Evolutionary conservation across 2,329 filamentous ascomycete genomes (phyloP).

Genomic region (Sclerotinia glacialis): DNA sequence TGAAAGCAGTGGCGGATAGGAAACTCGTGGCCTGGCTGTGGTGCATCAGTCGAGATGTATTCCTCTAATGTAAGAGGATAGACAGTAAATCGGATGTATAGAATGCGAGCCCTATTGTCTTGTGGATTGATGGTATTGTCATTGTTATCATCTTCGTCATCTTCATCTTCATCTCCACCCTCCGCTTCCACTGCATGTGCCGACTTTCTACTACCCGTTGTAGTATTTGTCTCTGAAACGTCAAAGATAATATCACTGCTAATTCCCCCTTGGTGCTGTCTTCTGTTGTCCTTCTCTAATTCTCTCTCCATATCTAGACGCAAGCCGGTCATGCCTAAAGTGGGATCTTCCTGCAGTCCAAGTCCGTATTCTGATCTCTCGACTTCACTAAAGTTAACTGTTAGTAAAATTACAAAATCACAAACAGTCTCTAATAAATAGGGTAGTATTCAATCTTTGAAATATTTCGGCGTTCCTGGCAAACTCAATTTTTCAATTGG

Average conservation of each 20-base stretch:
- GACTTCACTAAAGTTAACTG: not conserved
- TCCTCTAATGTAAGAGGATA: constrained; percentile 61
- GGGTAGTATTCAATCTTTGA: too few relatives aligned
- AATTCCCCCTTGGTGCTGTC: not conserved
- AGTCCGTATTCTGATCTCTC: constrained; percentile 14
- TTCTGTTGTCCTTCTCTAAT: constrained; percentile 14
- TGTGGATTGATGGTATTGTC: constrained; percentile 1
- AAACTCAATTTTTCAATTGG: not conserved
- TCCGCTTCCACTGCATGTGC: not conserved
- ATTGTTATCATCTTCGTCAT: not conserved
- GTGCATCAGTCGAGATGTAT: constrained; percentile 49
- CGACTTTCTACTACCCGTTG: not conserved
- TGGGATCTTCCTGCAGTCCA: constrained; percentile 8
- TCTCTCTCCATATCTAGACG: constrained; percentile 19
- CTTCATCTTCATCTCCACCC: not conserved
- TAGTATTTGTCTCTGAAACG: not conserved
- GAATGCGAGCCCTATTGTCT: constrained; percentile 24
- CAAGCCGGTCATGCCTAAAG: constrained; percentile 3
- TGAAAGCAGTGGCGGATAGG: constrained; percentile 59
- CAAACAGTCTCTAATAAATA: not conserved
- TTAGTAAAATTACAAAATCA: not conserved
- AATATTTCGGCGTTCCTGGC: too few relatives aligned
- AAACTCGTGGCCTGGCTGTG: constrained; percentile 17
- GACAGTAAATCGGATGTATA: constrained; percentile 53
- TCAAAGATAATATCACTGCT: constrained; percentile 5